Base-by-base conservation (phyloP, 768 basidiomycete species). In the Podaxis rugospora region DNA sequence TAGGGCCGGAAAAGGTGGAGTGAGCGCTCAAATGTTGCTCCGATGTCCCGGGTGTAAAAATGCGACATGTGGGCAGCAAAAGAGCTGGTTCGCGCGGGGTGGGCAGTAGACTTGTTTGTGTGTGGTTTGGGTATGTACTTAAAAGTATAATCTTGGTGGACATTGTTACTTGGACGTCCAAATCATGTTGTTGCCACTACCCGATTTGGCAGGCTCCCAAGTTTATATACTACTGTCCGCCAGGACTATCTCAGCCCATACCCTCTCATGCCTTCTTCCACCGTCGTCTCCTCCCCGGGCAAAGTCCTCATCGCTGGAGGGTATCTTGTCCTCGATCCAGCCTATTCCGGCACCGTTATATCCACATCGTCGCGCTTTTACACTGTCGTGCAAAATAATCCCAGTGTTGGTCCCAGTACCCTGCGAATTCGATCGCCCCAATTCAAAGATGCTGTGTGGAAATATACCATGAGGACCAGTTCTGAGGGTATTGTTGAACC, bases 251-350 rank as follows among this genome's bases (percentile, higher is more conserved):
- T 59, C 59, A 55, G 53, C 54, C 54, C 59, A 6, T 51, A 53
- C 58, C 55, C 54, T 62, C 64, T 57, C 59, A 85, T 84, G 81
- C 63, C 76, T 64, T 68, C 67, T 67, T 70, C 82, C 51, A 93
- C 90, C 32, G 82, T 90, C 55, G 84, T 97, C 63, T 98, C 95
- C 36, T 85, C 95, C 1, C 92, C 96, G 9, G 96, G 96, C 63
- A 99, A 99, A 74, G 95, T 97, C 54, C 83, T 99, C 58, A 73
- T 97, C 57, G 93, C 95, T 9, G 97, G 97, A 1, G 97, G 97
- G 1, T 99, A 98, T 76, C 90, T 99, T 64, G 93, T 99, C 28
- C 89, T 98, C 63, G 95, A 98, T 73, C 88, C 85, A 18, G 75
- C 80, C 5, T 93, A 92, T 70, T 85, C 89, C 32, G 97, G 96